phyloP scores from a whole-genome alignment of 495 filamentous ascomycete genomes.

The Lophiostoma macrostomum region DNA sequence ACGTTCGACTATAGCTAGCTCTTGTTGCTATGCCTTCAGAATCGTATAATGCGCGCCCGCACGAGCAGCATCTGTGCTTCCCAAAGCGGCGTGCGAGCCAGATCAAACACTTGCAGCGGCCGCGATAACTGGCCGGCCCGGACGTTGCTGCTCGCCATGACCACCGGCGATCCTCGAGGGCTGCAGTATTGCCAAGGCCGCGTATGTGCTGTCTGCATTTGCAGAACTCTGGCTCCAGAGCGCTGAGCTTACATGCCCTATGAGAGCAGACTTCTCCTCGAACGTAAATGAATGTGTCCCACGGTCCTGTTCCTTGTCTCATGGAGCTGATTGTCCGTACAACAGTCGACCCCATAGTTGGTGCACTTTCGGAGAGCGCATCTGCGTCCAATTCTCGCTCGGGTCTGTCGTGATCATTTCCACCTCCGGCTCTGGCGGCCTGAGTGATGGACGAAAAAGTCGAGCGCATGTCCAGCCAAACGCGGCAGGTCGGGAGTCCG shows the following conservation, averaged over 20 bases:
- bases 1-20: no score
- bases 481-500: constrained; percentile 13
- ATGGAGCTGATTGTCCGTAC: constrained; percentile 8
- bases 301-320: constrained; percentile 9
- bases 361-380: constrained; percentile 1
- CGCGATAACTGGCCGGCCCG: constrained; percentile 36
- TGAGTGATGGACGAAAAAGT: constrained; percentile 5
- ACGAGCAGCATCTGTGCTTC: constrained; percentile 4
- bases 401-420: constrained; percentile 22
- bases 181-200: constrained; percentile 32
- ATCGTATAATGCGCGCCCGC: no score
- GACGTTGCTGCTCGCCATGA: constrained; percentile 24
- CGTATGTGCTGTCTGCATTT: constrained; percentile 21
- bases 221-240: constrained; percentile 10
- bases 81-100: constrained; percentile 23
- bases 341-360: constrained; percentile 1
- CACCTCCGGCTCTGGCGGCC: constrained; percentile 11
- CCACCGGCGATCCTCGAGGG: constrained; percentile 25
- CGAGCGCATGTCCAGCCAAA: constrained; percentile 10
- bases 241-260: constrained; percentile 16
- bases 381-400: no score
- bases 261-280: constrained; percentile 7
- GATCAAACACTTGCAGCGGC: constrained; percentile 33
- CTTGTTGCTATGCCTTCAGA: no score
- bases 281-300: constrained; percentile 6